Conservation (phyloP, 2,329 filamentous ascomycete species). For the Hymenoscyphus occultus region DNA sequence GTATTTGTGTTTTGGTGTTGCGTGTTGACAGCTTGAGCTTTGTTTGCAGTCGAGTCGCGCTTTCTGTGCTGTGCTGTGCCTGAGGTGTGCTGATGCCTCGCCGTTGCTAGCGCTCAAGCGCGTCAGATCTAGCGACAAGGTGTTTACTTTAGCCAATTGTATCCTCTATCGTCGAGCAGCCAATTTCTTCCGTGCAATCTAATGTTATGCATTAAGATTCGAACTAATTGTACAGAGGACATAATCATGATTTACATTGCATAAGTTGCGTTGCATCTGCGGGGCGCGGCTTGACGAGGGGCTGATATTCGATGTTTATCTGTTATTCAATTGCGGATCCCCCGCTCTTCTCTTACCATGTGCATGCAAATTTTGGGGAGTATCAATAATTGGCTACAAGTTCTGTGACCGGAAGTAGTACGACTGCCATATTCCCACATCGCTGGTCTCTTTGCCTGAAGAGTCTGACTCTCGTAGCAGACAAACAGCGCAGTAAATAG, state of each 20-base stretch:
- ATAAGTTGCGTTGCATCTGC: not conserved
- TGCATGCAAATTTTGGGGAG: not conserved
- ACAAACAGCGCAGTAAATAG: too few relatives aligned
- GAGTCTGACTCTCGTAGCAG: too few relatives aligned
- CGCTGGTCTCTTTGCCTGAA: too few relatives aligned
- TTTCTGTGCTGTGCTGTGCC: not conserved
- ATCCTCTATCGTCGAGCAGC: too few relatives aligned
- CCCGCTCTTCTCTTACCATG: not conserved
- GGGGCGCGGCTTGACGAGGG: constrained; percentile 1
- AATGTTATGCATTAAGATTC: not conserved
- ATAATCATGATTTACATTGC: not conserved
- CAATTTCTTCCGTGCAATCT: not conserved
- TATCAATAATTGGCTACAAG: not conserved
- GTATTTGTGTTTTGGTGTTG: not conserved
- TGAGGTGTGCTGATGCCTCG: not conserved
- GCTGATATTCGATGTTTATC: not conserved
- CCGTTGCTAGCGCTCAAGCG: not conserved
- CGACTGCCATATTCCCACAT: too few relatives aligned
- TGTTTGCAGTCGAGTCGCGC: not conserved
- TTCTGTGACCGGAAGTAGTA: not conserved
- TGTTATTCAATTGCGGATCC: not conserved
- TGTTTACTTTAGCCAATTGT: too few relatives aligned
- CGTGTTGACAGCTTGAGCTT: constrained; percentile 2
- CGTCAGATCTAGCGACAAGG: not conserved
- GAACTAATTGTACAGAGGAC: not conserved